Percentiles rank a stretch among this genome's conserved stretches.
Evolutionary conservation across 2,329 filamentous ascomycete species (phyloP).

Genomic region (Zymoseptoria ardabiliae): DNA sequence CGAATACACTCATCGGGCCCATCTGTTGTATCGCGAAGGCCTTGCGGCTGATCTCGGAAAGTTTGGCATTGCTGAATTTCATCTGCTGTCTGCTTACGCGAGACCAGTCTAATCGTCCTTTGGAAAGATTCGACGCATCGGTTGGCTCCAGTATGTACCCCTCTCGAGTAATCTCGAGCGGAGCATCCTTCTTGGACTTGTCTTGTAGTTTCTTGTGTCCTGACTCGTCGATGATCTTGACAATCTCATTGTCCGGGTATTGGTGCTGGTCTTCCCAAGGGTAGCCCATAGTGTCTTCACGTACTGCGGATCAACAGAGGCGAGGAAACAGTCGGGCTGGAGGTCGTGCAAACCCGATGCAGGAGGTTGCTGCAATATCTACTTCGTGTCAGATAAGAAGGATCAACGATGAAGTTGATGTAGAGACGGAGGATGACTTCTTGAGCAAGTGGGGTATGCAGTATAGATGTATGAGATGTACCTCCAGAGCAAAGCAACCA

Average conservation of each 20-base stretch:
- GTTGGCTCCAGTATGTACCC: conserved; percentile 2
- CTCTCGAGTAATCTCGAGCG: neutral
- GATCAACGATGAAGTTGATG: neutral
- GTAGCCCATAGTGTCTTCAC: neutral
- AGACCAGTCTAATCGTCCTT: conserved; percentile 4
- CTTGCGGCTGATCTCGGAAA: conserved; percentile 3
- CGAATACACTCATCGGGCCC: conserved; percentile 3
- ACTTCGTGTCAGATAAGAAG: neutral
- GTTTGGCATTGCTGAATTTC: conserved; percentile 1
- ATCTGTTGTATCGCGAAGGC: neutral
- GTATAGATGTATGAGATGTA: neutral
- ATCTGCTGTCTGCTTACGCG: conserved; percentile 1
- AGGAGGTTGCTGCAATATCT: neutral
- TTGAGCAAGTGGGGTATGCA: neutral
- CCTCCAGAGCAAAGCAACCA: neutral
- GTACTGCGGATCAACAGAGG: neutral
- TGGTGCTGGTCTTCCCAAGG: neutral
- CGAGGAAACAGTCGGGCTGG: neutral
- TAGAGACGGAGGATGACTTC: neutral
- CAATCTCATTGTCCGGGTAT: neutral
- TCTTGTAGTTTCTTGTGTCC: neutral
- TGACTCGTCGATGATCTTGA: neutral
- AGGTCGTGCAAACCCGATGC: neutral
- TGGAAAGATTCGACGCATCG: neutral
- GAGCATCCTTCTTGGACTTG: neutral